A percentile compares a stretch with the other conserved stretches of the same genome.
phyloP scores from a whole-genome alignment of 495 filamentous ascomycete species.

The Rhizodiscina lignyota region DNA sequence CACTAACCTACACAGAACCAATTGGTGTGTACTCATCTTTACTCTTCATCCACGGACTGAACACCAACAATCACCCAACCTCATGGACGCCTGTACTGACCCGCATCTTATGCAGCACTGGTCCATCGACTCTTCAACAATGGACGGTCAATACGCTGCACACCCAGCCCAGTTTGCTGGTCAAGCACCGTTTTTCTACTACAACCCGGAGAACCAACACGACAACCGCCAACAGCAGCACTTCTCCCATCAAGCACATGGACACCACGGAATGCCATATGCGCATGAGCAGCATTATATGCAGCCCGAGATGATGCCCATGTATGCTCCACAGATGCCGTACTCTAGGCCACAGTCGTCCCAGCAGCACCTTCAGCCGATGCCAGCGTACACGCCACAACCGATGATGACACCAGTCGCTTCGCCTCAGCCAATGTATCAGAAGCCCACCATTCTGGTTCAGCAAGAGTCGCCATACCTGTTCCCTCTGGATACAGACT shows the following conservation, averaged over 20 bases:
- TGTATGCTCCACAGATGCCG: constrained; percentile 24
- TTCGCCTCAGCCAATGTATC: constrained; percentile 59
- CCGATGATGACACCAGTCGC: constrained; percentile 58
- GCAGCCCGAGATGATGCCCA: constrained; percentile 17
- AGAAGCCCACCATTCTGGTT: constrained; percentile 59
- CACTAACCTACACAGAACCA: neutral
- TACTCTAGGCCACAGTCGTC: constrained; percentile 19
- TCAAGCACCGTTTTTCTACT: constrained; percentile 81
- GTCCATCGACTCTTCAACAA: constrained; percentile 13
- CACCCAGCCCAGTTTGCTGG: constrained; percentile 42
- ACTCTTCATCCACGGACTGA: neutral
- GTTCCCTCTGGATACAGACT: constrained; percentile 65
- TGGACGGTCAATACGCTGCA: constrained; percentile 42
- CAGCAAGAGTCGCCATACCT: constrained; percentile 54
- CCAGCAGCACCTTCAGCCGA: constrained; percentile 29
- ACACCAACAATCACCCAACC: neutral
- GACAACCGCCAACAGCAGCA: constrained; percentile 71
- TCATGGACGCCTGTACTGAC: neutral
- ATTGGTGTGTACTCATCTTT: no score
- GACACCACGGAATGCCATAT: constrained; percentile 26
- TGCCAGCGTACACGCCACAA: constrained; percentile 43
- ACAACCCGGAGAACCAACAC: constrained; percentile 57
- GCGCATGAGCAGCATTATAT: constrained; percentile 2
- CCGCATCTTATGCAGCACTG: neutral
- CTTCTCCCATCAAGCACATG: constrained; percentile 59